phyloP scores from a whole-genome alignment of 2,329 filamentous ascomycete genomes.

The Stagonosporopsis tanaceti region DNA sequence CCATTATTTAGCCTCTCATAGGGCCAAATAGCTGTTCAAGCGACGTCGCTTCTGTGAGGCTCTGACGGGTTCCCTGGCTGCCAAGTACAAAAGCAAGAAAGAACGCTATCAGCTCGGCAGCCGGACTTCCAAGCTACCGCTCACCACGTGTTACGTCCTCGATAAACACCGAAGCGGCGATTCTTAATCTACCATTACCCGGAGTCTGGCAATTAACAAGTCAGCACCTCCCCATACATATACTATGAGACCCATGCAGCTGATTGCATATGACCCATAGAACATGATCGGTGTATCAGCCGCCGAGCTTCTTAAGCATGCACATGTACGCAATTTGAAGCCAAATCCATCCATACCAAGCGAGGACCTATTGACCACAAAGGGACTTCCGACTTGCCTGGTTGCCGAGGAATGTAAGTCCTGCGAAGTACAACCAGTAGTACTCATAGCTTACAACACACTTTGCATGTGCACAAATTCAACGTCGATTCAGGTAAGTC shows the following conservation, averaged over 20 bases:
- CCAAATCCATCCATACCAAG: neutral
- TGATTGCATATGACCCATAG: too few relatives aligned
- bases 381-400: too few relatives aligned
- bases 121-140: slow-evolving; percentile 6
- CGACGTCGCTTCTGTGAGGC: neutral
- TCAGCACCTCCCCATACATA: neutral
- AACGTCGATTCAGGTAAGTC: too few relatives aligned
- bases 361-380: too few relatives aligned
- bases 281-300: neutral
- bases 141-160: neutral
- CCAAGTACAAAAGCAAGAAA: neutral
- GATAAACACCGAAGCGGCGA: neutral
- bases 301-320: neutral
- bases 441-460: too few relatives aligned
- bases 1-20: neutral
- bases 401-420: too few relatives aligned
- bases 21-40: neutral
- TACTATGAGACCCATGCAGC: too few relatives aligned
- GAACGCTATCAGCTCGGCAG: slow-evolving; percentile 5
- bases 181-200: neutral
- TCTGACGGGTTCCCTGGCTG: neutral
- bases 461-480: too few relatives aligned
- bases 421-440: too few relatives aligned
- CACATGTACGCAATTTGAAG: neutral
- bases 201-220: neutral